phyloP scores from a whole-genome alignment of 169 alveolate genomes.

The Plasmodium vivax region DNA sequence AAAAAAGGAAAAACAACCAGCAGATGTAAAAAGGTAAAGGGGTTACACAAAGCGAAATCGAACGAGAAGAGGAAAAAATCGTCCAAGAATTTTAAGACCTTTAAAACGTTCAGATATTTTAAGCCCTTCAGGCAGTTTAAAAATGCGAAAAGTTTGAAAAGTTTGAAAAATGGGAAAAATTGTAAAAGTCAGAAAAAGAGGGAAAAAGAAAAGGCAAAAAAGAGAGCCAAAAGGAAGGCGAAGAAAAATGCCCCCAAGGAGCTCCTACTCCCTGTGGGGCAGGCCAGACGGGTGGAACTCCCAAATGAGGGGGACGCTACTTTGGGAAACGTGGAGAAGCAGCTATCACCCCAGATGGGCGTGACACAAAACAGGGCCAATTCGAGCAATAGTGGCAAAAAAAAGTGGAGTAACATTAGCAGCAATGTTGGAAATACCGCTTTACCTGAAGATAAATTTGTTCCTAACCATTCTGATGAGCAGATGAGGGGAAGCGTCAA shows the following conservation, averaged over 20 bases:
- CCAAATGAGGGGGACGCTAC: not conserved
- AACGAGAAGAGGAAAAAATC: conserved; percentile 29
- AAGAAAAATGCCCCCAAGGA: conserved; percentile 1
- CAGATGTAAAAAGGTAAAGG: conserved; percentile 26
- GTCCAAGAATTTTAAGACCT: not conserved
- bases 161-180: not conserved
- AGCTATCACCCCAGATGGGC: not conserved
- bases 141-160: not conserved
- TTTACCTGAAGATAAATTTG: not conserved
- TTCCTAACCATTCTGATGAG: not conserved
- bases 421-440: not conserved
- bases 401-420: not conserved
- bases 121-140: not conserved
- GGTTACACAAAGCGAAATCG: not conserved
- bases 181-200: not conserved
- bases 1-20: not conserved
- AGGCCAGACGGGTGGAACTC: not conserved
- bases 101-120: not conserved
- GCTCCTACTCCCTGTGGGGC: not conserved
- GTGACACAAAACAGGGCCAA: not conserved
- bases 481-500: not conserved
- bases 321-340: not conserved
- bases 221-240: not conserved
- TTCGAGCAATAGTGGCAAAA: not conserved
- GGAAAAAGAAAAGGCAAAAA: conserved; percentile 1